Base-by-base conservation (phyloP, 2,329 filamentous ascomycete genomes). In the Aureobasidium mangrovei region DNA sequence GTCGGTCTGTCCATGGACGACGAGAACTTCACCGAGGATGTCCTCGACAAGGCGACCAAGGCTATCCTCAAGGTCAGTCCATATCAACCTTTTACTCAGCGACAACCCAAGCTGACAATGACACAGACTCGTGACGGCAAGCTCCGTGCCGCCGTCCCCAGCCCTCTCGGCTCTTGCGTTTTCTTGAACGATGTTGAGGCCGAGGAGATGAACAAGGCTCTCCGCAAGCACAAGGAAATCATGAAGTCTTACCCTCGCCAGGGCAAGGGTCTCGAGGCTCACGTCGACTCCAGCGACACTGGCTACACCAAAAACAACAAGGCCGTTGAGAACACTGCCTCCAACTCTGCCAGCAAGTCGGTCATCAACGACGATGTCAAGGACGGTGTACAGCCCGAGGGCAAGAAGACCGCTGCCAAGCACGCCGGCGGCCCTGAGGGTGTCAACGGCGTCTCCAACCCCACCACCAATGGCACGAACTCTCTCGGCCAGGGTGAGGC, bases 1-100 rank as follows among this genome's bases (percentile, higher is more conserved):
- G 83, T 82, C 4, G 84, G 85, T 24, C 74, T 88, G 0, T 83
- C 83, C 24, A 86, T 88, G 75, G 84, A 88, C 57, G 84, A 88
- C 62, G 74, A 77, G 5, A 73, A 83, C 36, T 88, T 87, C 63
- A 77, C 86, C 60, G 81, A 83, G 53, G 74, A 78, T 0, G 75
- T 86, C 28, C 76, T 88, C 7, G 79, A 82, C 49, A 80, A 80
- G 62, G 84, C 76, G 2, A 88, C 84, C 1, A 72, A 78, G 10
- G 84, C 84, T 9, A 88, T 88, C 58, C 70, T 88, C 47, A 85
- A 83, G 57, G 57, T 59, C 33, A 53, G 53, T 7, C 18, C 8
- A 49, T 18, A 26, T 26, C 39, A 4, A 41, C 6, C 29, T 38
- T 35, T 33, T 18, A 5, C 36, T 47, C 1, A 12, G 27, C 9